Evolutionary conservation across 768 basidiomycete species (phyloP), one percentile per base, ranked within the genome.

Genomic region (Hysterangium stoloniferum): DNA sequence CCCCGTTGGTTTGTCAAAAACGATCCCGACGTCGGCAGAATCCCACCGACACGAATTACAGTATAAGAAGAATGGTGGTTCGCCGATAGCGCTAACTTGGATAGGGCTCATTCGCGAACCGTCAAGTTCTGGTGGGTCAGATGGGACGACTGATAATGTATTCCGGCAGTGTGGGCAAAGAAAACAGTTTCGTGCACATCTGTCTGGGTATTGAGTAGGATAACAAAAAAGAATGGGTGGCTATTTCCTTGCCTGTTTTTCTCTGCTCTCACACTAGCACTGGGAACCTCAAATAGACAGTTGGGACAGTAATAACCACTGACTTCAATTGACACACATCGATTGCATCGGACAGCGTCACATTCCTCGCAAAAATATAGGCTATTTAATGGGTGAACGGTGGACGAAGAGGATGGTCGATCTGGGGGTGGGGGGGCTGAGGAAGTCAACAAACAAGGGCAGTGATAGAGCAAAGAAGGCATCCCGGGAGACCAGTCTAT

Each of bases 301-400:
- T 95, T 94, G 28, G 96, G 96, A 64, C 96, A 99, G 66, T 91
- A 97, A 65, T 98, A 99, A 36, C 89, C 90, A 63, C 90, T 88
- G 63, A 98, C 87, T 78, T 99, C 96, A 37, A 91, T 73, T 6
- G 83, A 77, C 2, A 95, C 90, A 59, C 96, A 99, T 56, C 83
- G 78, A 64, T 96, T 88, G 62, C 96, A 99, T 51, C 93, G 74
- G 37, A 99, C 78, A 1, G 88, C 85, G 66, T 98, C 95, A 66
- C 96, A 99, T 76, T 98, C 95, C 66, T 97, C 94, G 66, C 96
- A 99, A 65, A 98, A 98, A 67, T 91, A 96, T 6, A 99, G 79
- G 25, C 76, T 77, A 59, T 89, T 78, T 2, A 98, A 76, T 5
- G 84, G 77, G 58, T 94, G 89, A 62, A 93, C 90, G 58, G 79